Percentiles rank a stretch among this genome's conserved stretches.
Evolutionary conservation across 2,329 filamentous ascomycete genomes (phyloP).

Genomic region (Pestalotiopsis sp.): DNA sequence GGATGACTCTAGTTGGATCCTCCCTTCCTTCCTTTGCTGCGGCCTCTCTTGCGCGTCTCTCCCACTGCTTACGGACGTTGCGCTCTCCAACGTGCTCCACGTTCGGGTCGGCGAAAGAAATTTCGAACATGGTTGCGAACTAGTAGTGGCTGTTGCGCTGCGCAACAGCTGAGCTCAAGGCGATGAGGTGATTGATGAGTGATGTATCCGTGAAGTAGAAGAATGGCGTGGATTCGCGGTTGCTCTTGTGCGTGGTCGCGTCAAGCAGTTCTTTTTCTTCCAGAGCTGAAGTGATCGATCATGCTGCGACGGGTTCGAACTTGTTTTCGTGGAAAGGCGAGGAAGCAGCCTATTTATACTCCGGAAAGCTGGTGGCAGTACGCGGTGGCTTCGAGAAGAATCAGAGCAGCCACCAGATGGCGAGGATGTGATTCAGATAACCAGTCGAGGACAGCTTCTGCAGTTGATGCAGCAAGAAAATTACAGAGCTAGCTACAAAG

Average conservation of each 20-base stretch:
- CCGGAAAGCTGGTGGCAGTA: no score
- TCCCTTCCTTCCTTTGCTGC: conserved; percentile 26
- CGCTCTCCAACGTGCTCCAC: conserved; percentile 56
- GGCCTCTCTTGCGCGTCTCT: conserved; percentile 38
- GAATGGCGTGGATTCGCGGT: background rate
- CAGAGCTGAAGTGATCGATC: background rate
- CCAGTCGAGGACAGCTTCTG: no score
- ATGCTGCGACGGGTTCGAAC: conserved; percentile 1
- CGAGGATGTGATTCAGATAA: no score
- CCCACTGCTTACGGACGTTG: conserved; percentile 50
- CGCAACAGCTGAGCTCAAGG: background rate
- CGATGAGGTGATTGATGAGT: background rate
- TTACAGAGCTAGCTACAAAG: no score
- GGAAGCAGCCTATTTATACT: no score
- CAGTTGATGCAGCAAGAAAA: no score
- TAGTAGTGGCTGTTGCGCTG: background rate
- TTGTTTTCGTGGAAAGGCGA: background rate
- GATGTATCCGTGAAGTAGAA: background rate
- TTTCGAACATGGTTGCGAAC: conserved; percentile 54
- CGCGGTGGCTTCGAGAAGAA: no score
- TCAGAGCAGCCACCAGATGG: no score
- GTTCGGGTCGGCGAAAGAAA: conserved; percentile 60
- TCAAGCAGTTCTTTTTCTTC: background rate
- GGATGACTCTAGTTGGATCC: conserved; percentile 27
- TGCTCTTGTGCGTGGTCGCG: background rate